phyloP scores from a whole-genome alignment of 257 asterid species.

The Thymus quinquecostatus region DNA sequence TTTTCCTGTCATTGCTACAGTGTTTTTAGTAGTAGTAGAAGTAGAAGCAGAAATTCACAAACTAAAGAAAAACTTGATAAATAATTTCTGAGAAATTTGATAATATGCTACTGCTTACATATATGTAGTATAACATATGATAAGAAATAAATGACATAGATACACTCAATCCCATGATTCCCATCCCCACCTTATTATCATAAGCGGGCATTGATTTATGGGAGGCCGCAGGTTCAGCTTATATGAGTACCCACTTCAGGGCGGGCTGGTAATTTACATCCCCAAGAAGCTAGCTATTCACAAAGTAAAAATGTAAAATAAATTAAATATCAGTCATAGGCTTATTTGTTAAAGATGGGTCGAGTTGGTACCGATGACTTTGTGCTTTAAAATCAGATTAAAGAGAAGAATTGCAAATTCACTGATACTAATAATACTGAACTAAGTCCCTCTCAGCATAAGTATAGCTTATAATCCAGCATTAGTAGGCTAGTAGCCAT shows the following conservation, averaged over 20 bases:
- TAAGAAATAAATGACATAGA: not conserved
- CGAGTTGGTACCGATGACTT: not conserved
- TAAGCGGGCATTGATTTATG: not conserved
- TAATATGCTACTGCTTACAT: not conserved
- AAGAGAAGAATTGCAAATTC: not conserved
- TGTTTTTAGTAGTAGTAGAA: not conserved
- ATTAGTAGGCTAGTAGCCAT: not conserved
- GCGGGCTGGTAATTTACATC: not conserved
- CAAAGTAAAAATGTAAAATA: no score
- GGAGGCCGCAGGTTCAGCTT: not conserved
- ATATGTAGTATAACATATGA: not conserved
- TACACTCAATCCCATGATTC: not conserved
- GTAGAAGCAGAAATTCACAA: not conserved
- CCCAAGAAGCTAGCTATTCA: not conserved
- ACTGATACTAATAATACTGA: not conserved
- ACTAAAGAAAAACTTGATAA: not conserved
- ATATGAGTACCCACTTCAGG: not conserved
- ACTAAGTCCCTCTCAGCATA: constrained; percentile 3
- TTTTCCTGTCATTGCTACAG: not conserved
- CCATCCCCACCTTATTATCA: not conserved
- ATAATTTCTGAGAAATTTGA: not conserved
- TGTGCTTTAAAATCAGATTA: not conserved
- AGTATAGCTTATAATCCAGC: constrained; percentile 7
- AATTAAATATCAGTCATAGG: not conserved
- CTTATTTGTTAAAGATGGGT: not conserved